phyloP scores from a whole-genome alignment of 305 asterid species.

The Coffea humblotiana region DNA sequence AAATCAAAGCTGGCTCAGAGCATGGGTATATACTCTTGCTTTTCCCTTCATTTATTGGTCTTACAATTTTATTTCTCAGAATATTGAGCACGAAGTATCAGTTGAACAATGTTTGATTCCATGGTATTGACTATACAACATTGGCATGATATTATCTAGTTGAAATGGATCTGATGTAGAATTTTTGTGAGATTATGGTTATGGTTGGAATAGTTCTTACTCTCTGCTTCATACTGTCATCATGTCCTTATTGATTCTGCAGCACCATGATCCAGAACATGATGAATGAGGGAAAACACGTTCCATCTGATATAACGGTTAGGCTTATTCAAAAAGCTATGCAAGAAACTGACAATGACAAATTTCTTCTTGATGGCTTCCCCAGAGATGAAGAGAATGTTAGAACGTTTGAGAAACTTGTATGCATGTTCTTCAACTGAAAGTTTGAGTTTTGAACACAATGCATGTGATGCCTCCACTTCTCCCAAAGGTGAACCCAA shows the following conservation, averaged over 20 bases:
- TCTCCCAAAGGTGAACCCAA: too few species aligned
- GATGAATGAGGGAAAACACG: constrained; percentile 93
- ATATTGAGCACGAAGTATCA: not conserved
- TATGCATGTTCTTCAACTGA: constrained; percentile 29
- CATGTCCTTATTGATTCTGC: not conserved
- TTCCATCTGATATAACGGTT: constrained; percentile 87
- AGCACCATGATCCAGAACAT: constrained; percentile 89
- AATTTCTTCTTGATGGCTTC: constrained; percentile 94
- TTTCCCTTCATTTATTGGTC: not conserved
- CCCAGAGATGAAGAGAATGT: constrained; percentile 97
- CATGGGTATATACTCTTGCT: constrained; percentile 54
- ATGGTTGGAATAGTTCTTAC: not conserved
- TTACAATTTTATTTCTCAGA: constrained; percentile 17
- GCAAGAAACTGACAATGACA: constrained; percentile 67
- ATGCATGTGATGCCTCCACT: too few species aligned
- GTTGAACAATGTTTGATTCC: not conserved
- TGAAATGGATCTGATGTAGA: not conserved
- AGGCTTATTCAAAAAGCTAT: constrained; percentile 83
- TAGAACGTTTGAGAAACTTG: constrained; percentile 77
- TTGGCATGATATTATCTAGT: not conserved
- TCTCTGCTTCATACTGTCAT: not conserved
- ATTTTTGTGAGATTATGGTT: not conserved
- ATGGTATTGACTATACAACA: not conserved
- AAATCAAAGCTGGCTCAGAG: constrained; percentile 83
- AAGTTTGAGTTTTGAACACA: not conserved